Evolutionary conservation across 768 basidiomycete species (phyloP), one percentile per base, ranked within the genome.

Genomic region (Russula ochroleuca): DNA sequence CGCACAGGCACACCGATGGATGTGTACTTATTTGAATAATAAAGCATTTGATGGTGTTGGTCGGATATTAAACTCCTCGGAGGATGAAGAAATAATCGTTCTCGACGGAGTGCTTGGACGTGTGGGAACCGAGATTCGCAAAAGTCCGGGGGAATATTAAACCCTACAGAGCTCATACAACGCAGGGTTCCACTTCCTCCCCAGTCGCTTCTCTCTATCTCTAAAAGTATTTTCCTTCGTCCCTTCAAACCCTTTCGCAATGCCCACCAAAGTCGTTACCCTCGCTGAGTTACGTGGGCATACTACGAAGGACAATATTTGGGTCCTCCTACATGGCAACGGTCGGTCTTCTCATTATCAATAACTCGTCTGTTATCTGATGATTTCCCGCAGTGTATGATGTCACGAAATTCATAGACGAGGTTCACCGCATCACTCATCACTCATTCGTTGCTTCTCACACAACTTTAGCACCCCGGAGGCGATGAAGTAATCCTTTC

Each of bases 401-500:
- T 77, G 87, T 88, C 67, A 86, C 93, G 43, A 89, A 90, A 73
- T 98, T 98, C 83, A 79, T 94, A 70, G 95, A 98, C 78, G 95
- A 96, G 85, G 93, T 92, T 33, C 14, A 13, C 31, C 14, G 21
- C 23, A 31, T n/a, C 21, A 21, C 52, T 4, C 48, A 10, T 56
- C 37, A 8, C 17, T 37, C 28, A 41, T 49, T 31, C 8, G n/a
- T 54, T 54, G 37, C 31, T 19, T 59, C 61, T 60, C n/a, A 57
- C 17, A 38, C 37, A 15, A 41, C 10, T 33, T 10, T 53, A 92
- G 95, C 95, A 97, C 73, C 95, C 94, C 25, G 96, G 96, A 74
- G 97, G 97, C 67, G 97, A 98, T 79, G 97, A 99, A 79, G 96
- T 99, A 60, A 84, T 99, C 66, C 76, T 98, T 57, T 88, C 91